Conservation (phyloP, 495 filamentous ascomycete species). For the Penicillium angulare region DNA sequence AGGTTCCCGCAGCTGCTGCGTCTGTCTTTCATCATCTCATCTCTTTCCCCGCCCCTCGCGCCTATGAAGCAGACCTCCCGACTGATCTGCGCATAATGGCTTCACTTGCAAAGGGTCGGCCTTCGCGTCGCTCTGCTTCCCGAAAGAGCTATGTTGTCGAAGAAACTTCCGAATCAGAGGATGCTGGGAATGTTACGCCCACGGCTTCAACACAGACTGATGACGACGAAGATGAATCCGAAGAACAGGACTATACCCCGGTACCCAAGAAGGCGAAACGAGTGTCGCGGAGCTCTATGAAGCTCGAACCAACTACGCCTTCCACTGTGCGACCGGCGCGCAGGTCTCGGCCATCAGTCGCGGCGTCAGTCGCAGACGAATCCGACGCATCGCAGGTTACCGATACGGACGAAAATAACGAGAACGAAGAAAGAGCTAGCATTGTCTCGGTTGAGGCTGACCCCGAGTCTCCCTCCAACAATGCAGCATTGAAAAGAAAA, state of each 20-base stretch:
- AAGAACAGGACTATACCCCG: constrained; percentile 74
- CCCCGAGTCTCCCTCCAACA: constrained; percentile 64
- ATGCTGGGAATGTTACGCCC: constrained; percentile 53
- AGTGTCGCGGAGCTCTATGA: constrained; percentile 55
- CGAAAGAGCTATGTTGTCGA: constrained; percentile 71
- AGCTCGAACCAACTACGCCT: constrained; percentile 51
- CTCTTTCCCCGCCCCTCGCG: constrained; percentile 19
- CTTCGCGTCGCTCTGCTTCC: constrained; percentile 70
- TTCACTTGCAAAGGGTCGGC: constrained; percentile 64
- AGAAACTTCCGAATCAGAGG: constrained; percentile 67
- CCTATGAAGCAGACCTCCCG: constrained; percentile 27
- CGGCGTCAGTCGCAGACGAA: constrained; percentile 28
- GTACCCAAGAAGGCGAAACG: constrained; percentile 53
- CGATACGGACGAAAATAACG: constrained; percentile 27
- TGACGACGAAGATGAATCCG: constrained; percentile 60
- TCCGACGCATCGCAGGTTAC: constrained; percentile 30
- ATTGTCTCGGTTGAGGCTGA: constrained; percentile 43
- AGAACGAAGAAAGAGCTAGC: constrained; percentile 46
- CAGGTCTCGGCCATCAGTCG: constrained; percentile 32
- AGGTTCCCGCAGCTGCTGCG: constrained; percentile 2
- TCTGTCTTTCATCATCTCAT: constrained; percentile 20
- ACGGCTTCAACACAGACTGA: constrained; percentile 39
- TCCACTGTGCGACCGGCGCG: constrained; percentile 35
- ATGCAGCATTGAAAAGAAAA: constrained; percentile 56
- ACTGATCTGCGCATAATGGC: constrained; percentile 46